Percentiles rank a stretch among this genome's conserved stretches.
Conservation (phyloP, 495 filamentous ascomycete species). For the Pyronema omphalodes region DNA sequence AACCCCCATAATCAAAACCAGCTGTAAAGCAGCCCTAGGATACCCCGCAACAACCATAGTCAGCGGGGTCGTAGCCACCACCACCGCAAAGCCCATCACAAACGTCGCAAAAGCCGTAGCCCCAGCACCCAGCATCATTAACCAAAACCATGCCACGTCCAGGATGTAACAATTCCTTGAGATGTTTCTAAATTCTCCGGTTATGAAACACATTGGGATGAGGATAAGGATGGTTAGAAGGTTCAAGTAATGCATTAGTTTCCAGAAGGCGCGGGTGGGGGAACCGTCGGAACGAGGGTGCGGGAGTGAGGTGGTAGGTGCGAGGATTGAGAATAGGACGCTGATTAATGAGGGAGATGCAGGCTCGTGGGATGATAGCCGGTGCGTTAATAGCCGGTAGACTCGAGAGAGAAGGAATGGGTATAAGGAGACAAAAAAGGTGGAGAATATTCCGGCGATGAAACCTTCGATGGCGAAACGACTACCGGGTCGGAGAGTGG, state of each 20-base stretch:
- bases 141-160: constrained; percentile 34
- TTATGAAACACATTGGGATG: constrained; percentile 30
- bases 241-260: constrained; percentile 33
- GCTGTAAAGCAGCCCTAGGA: constrained; percentile 16
- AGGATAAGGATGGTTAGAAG: constrained; percentile 31
- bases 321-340: background rate
- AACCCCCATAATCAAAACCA: constrained; percentile 24
- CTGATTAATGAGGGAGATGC: constrained; percentile 6
- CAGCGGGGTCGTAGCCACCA: constrained; percentile 19
- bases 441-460: constrained; percentile 33
- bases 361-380: constrained; percentile 14
- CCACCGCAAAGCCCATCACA: constrained; percentile 17
- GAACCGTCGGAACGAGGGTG: background rate
- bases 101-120: constrained; percentile 16
- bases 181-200: constrained; percentile 31
- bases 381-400: constrained; percentile 21
- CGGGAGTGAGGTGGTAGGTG: background rate
- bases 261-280: constrained; percentile 27
- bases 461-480: constrained; percentile 33
- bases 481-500: constrained; percentile 25
- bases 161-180: constrained; percentile 33
- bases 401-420: constrained; percentile 32
- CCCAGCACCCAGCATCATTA: constrained; percentile 26
- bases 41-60: constrained; percentile 23
- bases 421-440: constrained; percentile 32